Base-by-base conservation (phyloP, 2,329 filamentous ascomycete species). In the Zalaria obscura region DNA sequence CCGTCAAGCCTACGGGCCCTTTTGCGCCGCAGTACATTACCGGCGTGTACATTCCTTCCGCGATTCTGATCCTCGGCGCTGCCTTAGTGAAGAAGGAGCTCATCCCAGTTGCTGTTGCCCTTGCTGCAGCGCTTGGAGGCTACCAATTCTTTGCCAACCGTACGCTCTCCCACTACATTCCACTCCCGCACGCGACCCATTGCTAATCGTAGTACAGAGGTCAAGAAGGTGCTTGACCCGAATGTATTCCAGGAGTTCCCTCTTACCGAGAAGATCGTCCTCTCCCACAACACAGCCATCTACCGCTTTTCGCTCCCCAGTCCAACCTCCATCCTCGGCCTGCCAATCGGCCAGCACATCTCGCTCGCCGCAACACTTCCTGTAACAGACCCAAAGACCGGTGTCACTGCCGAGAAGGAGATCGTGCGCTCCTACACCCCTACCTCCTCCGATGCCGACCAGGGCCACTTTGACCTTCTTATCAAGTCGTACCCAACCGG, bases 231-330 rank as follows among this genome's bases (percentile, higher is more conserved):
- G 49, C 76, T 98, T 53, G 89, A 89, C 68, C 86, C 88, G 28
- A 78, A 80, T 52, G 72, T 73, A 39, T 95, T 94, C 75, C 87
- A 95, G 62, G 76, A 93, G 44, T 95, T 95, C 59, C 80, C 85
- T 61, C 80, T 98, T 53, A 80, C 83, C 64, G 85, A 96, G 65
- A 96, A 95, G 76, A 96, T 81, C 9, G 75, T 93, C 50, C 80
- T 96, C 56, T 94, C 89, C 28, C 91, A 96, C 76, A 98, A 98
- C 72, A 89, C 93, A 46, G 88, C 89, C 64, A 94, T 98, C 83
- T 98, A 96, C 73, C 87, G 91, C 57, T 95, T 96, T 69, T 73
- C 75, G 50, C 83, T 98, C 34, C 88, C 88, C 43, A 72, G 72
- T 40, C 68, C 79, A 34, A 80, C 70, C 54, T 76, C 83, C 52